Percentiles rank a stretch among this genome's conserved stretches.
These are phyloP conservation scores for Cryptococcus amylolentus DNA, from an alignment of 1,284 basidiomycete genomes.

Conservation along the genomic window DNA sequence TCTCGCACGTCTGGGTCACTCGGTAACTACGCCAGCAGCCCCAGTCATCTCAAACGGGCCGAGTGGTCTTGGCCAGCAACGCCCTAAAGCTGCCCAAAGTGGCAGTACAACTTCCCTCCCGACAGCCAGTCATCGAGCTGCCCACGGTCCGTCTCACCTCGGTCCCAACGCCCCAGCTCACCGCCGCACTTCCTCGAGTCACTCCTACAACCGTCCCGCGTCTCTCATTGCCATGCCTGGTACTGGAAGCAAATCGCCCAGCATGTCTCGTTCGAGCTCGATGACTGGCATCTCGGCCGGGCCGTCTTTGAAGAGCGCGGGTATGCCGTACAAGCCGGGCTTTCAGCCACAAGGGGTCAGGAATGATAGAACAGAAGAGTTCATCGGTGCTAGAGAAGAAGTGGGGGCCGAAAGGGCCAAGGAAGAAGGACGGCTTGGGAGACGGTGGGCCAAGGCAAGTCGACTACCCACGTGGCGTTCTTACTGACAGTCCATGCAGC, in stretches of 20 bases:
- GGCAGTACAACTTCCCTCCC: conserved; percentile 10
- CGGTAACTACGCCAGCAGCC: conserved; percentile 7
- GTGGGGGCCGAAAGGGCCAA: conserved; percentile 63
- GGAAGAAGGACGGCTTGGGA: conserved; percentile 73
- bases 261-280: conserved; percentile 25
- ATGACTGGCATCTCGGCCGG: conserved; percentile 14
- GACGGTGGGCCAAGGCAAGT: conserved; percentile 70
- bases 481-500: conserved; percentile 31
- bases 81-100: conserved; percentile 8
- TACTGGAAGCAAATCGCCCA: conserved; percentile 8
- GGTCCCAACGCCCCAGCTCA: conserved; percentile 22
- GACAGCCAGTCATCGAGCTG: conserved; percentile 1
- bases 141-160: conserved; percentile 23
- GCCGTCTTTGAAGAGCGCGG: conserved; percentile 11
- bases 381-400: conserved; percentile 58
- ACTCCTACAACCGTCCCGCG: conserved; percentile 16
- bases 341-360: conserved; percentile 76
- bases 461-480: neutral
- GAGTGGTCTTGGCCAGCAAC: conserved; percentile 1
- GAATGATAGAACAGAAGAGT: conserved; percentile 71
- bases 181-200: conserved; percentile 9
- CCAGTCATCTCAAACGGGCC: conserved; percentile 6
- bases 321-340: conserved; percentile 66
- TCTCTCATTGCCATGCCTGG: conserved; percentile 5
- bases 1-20: conserved; percentile 21